Conservation (phyloP, 2,329 filamentous ascomycete species). For the Gliomastix tumulicola region DNA sequence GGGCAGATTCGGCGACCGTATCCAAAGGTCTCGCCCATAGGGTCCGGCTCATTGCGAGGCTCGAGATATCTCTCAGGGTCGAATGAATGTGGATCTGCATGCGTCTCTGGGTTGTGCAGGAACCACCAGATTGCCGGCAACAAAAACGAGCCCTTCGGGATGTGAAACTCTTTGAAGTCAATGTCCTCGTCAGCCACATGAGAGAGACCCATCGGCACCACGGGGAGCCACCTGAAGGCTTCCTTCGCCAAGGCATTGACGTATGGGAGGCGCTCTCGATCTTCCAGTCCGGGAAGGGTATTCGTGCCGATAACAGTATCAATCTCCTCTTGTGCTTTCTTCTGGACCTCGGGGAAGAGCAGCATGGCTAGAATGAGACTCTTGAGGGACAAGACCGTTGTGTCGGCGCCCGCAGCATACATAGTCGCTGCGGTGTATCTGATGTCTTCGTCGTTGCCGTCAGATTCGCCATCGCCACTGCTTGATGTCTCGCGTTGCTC, state of each 20-base stretch:
- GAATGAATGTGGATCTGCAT: constrained; percentile 2
- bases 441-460: constrained; percentile 4
- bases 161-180: constrained; percentile 9
- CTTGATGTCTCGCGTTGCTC: constrained; percentile 1
- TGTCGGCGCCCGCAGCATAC: constrained; percentile 11
- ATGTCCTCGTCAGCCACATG: constrained; percentile 25
- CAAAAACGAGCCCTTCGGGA: constrained; percentile 17
- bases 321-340: constrained; percentile 24
- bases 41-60: constrained; percentile 7
- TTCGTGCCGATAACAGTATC: constrained; percentile 30
- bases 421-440: constrained; percentile 8
- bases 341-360: constrained; percentile 28
- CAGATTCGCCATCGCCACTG: constrained; percentile 1
- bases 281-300: constrained; percentile 29
- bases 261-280: constrained; percentile 33
- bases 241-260: constrained; percentile 39
- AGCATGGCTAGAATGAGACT: constrained; percentile 38
- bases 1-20: constrained; percentile 13
- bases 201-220: constrained; percentile 25
- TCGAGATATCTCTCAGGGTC: constrained; percentile 4
- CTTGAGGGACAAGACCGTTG: constrained; percentile 7
- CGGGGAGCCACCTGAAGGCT: constrained; percentile 36
- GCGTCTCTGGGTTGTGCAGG: constrained; percentile 4
- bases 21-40: constrained; percentile 8
- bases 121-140: constrained; percentile 16